These are phyloP conservation scores for Lantana camara DNA, from an alignment of 257 asterid genomes.

Conservation along the genomic window DNA sequence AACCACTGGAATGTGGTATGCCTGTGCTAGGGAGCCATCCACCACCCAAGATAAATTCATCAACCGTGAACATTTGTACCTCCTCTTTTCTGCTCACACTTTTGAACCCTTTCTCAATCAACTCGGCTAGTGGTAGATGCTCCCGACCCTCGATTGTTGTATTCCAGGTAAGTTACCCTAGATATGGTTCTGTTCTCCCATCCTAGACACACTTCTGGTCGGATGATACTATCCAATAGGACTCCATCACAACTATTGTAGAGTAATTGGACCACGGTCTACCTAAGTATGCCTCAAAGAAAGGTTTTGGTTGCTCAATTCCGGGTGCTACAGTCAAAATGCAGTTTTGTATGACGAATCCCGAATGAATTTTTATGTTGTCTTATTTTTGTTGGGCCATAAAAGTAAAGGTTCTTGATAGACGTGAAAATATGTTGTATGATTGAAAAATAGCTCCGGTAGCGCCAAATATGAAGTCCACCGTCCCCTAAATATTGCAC, in stretches of 20 bases:
- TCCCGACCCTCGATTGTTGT: neutral
- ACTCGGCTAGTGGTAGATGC: neutral
- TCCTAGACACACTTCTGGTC: neutral
- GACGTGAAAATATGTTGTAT: neutral
- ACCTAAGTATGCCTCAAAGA: neutral
- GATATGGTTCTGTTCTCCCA: neutral
- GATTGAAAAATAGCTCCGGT: neutral
- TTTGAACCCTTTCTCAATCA: neutral
- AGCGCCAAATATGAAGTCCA: neutral
- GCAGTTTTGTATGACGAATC: neutral
- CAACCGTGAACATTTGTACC: too few species aligned
- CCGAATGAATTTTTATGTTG: neutral
- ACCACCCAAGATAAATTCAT: too few species aligned
- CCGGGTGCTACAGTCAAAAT: neutral
- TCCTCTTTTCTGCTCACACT: too few species aligned
- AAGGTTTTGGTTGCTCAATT: neutral
- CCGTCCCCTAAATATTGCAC: neutral
- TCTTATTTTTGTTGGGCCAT: neutral
- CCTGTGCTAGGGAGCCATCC: too few species aligned
- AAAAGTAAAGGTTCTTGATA: neutral
- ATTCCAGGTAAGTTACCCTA: neutral
- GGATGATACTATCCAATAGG: neutral
- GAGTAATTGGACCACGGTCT: slow-evolving; percentile 5
- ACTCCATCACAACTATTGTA: slow-evolving; percentile 1
- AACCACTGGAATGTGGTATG: too few species aligned